phyloP scores from a whole-genome alignment of 1,284 basidiomycete genomes.

The Pseudozyma tsukubaensis region DNA sequence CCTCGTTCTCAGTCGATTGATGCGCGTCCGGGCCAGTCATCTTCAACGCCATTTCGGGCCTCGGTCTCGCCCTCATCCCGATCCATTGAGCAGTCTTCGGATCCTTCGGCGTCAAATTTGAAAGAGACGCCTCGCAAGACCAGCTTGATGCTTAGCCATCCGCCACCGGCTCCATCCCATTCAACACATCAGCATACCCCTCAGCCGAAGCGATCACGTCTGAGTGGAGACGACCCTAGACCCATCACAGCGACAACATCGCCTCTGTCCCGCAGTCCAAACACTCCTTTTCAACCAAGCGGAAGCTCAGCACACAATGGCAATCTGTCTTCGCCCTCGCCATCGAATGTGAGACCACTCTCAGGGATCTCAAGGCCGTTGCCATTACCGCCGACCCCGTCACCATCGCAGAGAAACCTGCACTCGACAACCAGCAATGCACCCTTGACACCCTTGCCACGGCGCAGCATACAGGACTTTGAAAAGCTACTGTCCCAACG shows the following conservation, averaged over 20 bases:
- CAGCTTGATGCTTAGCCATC: slow-evolving; percentile 29
- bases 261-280: slow-evolving; percentile 5
- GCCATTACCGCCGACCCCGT: slow-evolving; percentile 21
- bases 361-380: slow-evolving; percentile 30
- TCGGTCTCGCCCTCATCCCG: not conserved
- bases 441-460: slow-evolving; percentile 32
- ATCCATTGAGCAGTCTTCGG: not conserved
- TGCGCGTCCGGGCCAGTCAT: not conserved
- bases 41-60: not conserved
- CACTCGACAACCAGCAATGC: not conserved
- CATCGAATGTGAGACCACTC: slow-evolving; percentile 23
- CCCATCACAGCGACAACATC: slow-evolving; percentile 12
- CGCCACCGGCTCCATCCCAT: slow-evolving; percentile 25
- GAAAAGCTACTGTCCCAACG: slow-evolving; percentile 21
- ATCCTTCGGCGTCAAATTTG: not conserved
- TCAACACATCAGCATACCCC: slow-evolving; percentile 14
- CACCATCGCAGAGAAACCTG: slow-evolving; percentile 16
- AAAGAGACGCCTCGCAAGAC: slow-evolving; percentile 18
- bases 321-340: slow-evolving; percentile 10
- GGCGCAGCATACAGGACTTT: slow-evolving; percentile 30
- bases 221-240: slow-evolving; percentile 1
- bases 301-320: slow-evolving; percentile 13
- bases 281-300: not conserved
- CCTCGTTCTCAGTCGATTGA: not conserved
- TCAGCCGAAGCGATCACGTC: slow-evolving; percentile 24